phyloP scores from a whole-genome alignment of 2,329 filamentous ascomycete genomes.

The Cercospora zeae-maydis region DNA sequence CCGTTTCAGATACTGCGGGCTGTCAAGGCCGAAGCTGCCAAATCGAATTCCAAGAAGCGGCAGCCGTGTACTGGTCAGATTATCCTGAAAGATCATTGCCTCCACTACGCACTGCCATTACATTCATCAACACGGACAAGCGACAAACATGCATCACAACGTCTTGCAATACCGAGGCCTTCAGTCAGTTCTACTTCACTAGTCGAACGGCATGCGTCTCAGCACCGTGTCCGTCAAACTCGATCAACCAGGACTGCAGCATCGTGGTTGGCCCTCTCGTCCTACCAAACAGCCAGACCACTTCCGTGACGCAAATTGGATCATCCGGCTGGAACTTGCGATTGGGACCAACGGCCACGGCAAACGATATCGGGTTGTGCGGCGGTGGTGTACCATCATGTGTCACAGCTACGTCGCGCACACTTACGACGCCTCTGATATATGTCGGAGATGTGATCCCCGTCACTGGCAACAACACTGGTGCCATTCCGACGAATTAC shows the following conservation, averaged over 20 bases:
- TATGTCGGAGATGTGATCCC: slow-evolving; percentile 21
- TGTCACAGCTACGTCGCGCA: slow-evolving; percentile 1
- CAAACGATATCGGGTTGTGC: slow-evolving; percentile 16
- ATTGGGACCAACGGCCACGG: slow-evolving; percentile 22
- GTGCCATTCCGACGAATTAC: slow-evolving; percentile 11
- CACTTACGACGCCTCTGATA: slow-evolving; percentile 15
- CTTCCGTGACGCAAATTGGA: slow-evolving; percentile 25
- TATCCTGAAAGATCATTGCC: slow-evolving; percentile 9
- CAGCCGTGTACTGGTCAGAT: slow-evolving; percentile 22
- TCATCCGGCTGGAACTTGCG: slow-evolving; percentile 24
- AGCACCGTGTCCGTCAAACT: slow-evolving; percentile 26
- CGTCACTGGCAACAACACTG: background rate
- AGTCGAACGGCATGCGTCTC: slow-evolving; percentile 15
- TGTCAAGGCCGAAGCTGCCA: slow-evolving; percentile 20
- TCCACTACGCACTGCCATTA: slow-evolving; percentile 17
- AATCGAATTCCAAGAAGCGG: slow-evolving; percentile 22
- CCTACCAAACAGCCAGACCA: slow-evolving; percentile 16
- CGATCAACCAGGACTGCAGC: slow-evolving; percentile 25
- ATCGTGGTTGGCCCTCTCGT: slow-evolving; percentile 24
- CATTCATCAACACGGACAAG: slow-evolving; percentile 19
- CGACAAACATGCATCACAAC: slow-evolving; percentile 26
- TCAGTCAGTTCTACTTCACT: slow-evolving; percentile 18
- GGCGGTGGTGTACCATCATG: slow-evolving; percentile 14
- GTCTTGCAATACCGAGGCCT: slow-evolving; percentile 22
- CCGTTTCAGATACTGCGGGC: slow-evolving; percentile 5